A percentile compares a stretch with the other conserved stretches of the same genome.
Conservation (phyloP, 768 basidiomycete genomes). For the Collybia nuda region DNA sequence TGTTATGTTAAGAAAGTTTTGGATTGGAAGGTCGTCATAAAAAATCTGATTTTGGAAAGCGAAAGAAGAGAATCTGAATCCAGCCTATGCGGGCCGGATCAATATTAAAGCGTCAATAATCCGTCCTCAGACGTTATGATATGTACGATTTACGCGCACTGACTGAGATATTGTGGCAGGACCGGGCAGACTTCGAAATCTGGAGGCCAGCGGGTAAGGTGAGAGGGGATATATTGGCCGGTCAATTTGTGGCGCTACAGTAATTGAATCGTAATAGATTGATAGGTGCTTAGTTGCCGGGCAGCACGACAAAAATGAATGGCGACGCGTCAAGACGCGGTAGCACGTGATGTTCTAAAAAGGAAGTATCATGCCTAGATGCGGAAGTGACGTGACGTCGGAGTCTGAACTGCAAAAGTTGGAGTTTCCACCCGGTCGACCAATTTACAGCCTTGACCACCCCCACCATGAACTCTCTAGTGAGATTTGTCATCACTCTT, state of each 20-base stretch:
- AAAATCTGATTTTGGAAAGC: neutral
- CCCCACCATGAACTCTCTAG: neutral
- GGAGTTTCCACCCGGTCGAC: conserved; percentile 8
- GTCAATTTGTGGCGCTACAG: conserved; percentile 27
- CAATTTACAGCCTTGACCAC: conserved; percentile 6
- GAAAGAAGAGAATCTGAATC: conserved; percentile 7
- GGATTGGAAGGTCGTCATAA: conserved; percentile 2
- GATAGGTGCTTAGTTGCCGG: conserved; percentile 17
- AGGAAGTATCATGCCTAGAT: conserved; percentile 20
- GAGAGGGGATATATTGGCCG: conserved; percentile 12
- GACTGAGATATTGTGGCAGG: neutral
- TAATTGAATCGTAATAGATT: conserved; percentile 6
- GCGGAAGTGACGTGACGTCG: conserved; percentile 18
- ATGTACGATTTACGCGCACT: conserved; percentile 8
- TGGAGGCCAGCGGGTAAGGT: conserved; percentile 6
- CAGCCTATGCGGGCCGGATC: conserved; percentile 15
- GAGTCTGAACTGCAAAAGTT: conserved; percentile 17
- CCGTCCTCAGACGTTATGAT: conserved; percentile 9
- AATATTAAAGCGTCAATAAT: conserved; percentile 4
- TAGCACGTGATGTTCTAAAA: conserved; percentile 17
- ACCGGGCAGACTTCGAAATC: conserved; percentile 7
- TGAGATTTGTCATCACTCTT: conserved; percentile 39
- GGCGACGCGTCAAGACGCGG: conserved; percentile 12
- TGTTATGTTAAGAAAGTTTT: conserved; percentile 5
- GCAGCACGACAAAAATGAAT: neutral